phyloP scores from a whole-genome alignment of 768 basidiomycete species.

The Grammothele lineata region DNA sequence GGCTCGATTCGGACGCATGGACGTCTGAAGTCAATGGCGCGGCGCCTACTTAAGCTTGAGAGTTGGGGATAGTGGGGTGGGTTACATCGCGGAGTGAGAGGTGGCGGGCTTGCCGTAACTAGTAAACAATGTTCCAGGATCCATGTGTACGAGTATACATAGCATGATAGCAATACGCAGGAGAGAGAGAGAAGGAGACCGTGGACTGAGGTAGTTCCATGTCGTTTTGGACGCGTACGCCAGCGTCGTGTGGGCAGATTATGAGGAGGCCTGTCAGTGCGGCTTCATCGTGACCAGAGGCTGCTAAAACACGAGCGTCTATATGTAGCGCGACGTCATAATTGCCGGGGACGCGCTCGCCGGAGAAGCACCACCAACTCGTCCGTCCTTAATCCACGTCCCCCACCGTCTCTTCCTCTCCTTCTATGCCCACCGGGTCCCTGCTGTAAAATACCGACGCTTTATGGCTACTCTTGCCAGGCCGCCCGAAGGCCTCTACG shows the following conservation, averaged over 20 bases:
- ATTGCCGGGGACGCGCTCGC: neutral
- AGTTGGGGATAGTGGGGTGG: too few relatives aligned
- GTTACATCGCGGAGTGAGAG: too few relatives aligned
- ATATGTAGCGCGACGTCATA: slow-evolving; percentile 2
- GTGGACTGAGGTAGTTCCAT: too few relatives aligned
- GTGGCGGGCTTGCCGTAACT: too few relatives aligned
- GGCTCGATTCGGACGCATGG: too few relatives aligned
- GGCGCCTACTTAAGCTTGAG: too few relatives aligned
- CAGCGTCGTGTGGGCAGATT: too few relatives aligned
- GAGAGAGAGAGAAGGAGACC: too few relatives aligned
- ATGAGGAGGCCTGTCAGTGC: neutral
- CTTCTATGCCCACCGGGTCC: neutral
- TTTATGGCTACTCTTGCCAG: slow-evolving; percentile 21
- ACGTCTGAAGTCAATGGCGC: too few relatives aligned
- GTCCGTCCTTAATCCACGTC: neutral
- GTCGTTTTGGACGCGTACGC: neutral
- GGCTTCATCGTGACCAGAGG: neutral
- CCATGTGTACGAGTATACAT: too few relatives aligned
- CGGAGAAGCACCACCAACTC: neutral
- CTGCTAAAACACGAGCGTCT: neutral
- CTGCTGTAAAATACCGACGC: neutral
- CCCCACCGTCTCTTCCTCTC: neutral
- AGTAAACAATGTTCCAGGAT: too few relatives aligned
- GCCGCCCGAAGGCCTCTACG: slow-evolving; percentile 15
- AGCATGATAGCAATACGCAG: too few relatives aligned